phyloP scores from a whole-genome alignment of 345 rosid species.

The Salix viminalis region DNA sequence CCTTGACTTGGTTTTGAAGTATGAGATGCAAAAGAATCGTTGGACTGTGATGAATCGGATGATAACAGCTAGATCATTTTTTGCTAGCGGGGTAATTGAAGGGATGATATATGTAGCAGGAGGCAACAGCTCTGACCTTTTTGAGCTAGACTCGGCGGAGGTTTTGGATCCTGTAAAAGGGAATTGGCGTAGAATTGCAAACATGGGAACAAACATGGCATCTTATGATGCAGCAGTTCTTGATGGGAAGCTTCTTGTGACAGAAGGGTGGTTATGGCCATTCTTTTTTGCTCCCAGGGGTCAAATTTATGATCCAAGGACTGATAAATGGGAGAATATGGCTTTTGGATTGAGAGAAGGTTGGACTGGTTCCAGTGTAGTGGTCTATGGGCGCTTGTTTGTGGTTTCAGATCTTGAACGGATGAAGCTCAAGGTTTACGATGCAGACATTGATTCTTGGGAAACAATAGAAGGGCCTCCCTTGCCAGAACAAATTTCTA shows the following conservation, averaged over 20 bases:
- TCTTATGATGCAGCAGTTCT: constrained; percentile 79
- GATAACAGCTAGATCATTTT: constrained; percentile 71
- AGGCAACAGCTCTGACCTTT: constrained; percentile 63
- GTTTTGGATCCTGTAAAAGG: constrained; percentile 67
- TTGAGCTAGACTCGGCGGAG: constrained; percentile 70
- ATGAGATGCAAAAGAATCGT: constrained; percentile 68
- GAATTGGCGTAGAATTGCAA: constrained; percentile 51
- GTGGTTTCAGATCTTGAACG: constrained; percentile 80
- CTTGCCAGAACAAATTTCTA: constrained; percentile 77
- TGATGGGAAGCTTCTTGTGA: constrained; percentile 72
- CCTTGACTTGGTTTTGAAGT: constrained; percentile 71
- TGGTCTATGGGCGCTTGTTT: constrained; percentile 61
- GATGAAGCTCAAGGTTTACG: constrained; percentile 88
- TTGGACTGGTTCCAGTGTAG: constrained; percentile 90
- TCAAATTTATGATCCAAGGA: constrained; percentile 73
- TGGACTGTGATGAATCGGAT: constrained; percentile 69
- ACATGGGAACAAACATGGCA: constrained; percentile 76
- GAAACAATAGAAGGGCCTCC: constrained; percentile 67
- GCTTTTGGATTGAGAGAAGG: constrained; percentile 76
- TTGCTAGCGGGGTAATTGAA: constrained; percentile 62
- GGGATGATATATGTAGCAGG: constrained; percentile 84
- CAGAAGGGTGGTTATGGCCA: constrained; percentile 97
- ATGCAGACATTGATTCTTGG: constrained; percentile 60
- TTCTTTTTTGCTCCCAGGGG: constrained; percentile 80
- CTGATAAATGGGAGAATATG: constrained; percentile 74